Evolutionary conservation across 495 filamentous ascomycete species (phyloP), one percentile per base, ranked within the genome.

Genomic region (Geopyxis carbonaria): DNA sequence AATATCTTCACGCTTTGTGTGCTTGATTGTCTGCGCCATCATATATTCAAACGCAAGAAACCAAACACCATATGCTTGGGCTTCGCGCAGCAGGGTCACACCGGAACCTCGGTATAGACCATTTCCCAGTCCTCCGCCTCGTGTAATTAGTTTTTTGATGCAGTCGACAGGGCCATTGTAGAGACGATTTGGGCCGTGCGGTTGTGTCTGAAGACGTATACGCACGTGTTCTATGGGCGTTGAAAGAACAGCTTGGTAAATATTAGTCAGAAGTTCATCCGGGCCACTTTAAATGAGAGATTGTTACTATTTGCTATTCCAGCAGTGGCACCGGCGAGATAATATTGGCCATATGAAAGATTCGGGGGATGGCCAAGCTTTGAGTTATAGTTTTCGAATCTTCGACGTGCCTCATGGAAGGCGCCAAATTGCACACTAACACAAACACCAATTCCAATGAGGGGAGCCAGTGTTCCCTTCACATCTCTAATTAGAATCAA

Each of bases 351-450:
- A 58, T 92, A 93, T 4, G 67, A 70, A 22, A 89, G 72, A 34
- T 64, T 56, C 15, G 45, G 32, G 2, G 50, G 52, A 32, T 58
- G 41, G n/a, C n/a, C n/a, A n/a, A n/a, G n/a, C 38, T 62, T 62
- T 40, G 62, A 57, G 43, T 67, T 57, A 59, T 87, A 87, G 35
- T 67, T 62, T 61, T 93, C 85, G 58, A 97, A 74, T 42, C 68
- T 73, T 29, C 91, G 76, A 28, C 84, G 81, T 10, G 87, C 85
- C 48, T 77, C 76, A 65, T 93, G 82, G 73, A 95, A 97, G 51
- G 77, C 89, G 47, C 89, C 89, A 62, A 97, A 97, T 68, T 97
- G 89, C 51, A 97, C 77, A 25, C 82, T 89, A 22, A 94, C 89
- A 56, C 89, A 97, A 43, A 91, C 91, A 53, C 89, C 89, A 56